These are phyloP conservation scores for Beta vulgaris DNA, from an alignment of 148 eudicot species.

Conservation along the genomic window DNA sequence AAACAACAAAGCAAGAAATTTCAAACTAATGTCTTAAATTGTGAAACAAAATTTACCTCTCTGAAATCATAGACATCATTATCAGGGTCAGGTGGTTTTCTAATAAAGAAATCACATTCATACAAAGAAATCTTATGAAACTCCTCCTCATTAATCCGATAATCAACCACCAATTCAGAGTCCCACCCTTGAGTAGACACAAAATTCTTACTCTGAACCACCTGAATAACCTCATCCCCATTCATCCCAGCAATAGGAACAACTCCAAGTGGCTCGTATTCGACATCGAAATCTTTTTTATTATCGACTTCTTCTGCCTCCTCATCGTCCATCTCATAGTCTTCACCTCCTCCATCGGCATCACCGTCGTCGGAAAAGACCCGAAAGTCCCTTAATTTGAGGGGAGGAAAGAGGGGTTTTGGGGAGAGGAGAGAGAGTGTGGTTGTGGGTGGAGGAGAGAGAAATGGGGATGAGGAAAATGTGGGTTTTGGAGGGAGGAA, in stretches of 20 bases:
- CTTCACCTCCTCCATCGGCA: slow-evolving; percentile 48
- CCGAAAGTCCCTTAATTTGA: slow-evolving; percentile 42
- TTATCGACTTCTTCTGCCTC: slow-evolving; percentile 82
- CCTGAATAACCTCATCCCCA: slow-evolving; percentile 43
- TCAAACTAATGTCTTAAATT: not conserved
- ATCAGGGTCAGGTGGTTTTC: slow-evolving; percentile 87
- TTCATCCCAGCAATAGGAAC: not conserved
- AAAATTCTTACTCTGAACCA: slow-evolving; percentile 62
- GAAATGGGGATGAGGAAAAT: slow-evolving; percentile 9
- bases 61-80: slow-evolving; percentile 85
- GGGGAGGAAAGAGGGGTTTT: slow-evolving; percentile 18
- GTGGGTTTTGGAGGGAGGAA: slow-evolving; percentile 35
- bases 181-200: slow-evolving; percentile 74
- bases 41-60: slow-evolving; percentile 44
- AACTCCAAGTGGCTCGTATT: slow-evolving; percentile 48
- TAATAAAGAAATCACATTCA: slow-evolving; percentile 87
- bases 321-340: slow-evolving; percentile 83
- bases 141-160: slow-evolving; percentile 84
- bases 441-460: slow-evolving; percentile 23
- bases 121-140: slow-evolving; percentile 76
- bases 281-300: slow-evolving; percentile 74
- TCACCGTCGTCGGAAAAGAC: slow-evolving; percentile 64
- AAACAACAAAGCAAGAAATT: not conserved
- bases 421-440: slow-evolving; percentile 25
- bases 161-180: slow-evolving; percentile 65